A percentile compares a stretch with the other conserved stretches of the same genome.
Evolutionary conservation across 1,139 yeast species (phyloP).

Genomic region (Sugiyamaella neomexicana): DNA sequence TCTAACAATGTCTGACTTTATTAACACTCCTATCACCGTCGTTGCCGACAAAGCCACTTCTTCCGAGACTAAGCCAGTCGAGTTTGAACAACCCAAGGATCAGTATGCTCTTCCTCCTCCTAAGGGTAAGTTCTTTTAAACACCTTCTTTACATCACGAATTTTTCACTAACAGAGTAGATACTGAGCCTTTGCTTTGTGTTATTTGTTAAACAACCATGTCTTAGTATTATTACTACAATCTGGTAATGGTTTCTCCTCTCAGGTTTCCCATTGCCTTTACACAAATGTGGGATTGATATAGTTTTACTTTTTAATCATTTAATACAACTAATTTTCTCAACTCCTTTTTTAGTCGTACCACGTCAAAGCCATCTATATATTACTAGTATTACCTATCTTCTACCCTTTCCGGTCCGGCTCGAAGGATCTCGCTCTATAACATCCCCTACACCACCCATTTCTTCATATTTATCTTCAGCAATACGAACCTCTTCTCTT

Average conservation of each 20-base stretch:
- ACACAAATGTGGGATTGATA: constrained; percentile 11
- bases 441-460: constrained; percentile 90
- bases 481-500: constrained; percentile 84
- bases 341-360: neutral
- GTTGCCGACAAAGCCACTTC: constrained; percentile 14
- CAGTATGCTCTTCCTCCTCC: constrained; percentile 22
- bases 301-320: neutral
- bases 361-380: neutral
- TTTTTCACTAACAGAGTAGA: neutral
- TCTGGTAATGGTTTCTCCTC: constrained; percentile 11
- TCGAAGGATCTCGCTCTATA: constrained; percentile 71
- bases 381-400: constrained; percentile 21
- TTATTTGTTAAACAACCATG: constrained; percentile 4
- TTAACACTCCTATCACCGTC: constrained; percentile 16
- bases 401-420: constrained; percentile 26
- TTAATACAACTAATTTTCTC: neutral
- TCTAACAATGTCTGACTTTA: constrained; percentile 21
- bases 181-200: constrained; percentile 15
- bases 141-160: neutral
- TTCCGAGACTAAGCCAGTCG: constrained; percentile 20
- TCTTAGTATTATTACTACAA: neutral
- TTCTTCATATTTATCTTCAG: constrained; percentile 88
- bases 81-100: constrained; percentile 24
- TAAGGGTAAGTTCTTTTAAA: constrained; percentile 13
- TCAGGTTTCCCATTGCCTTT: constrained; percentile 5